These are phyloP conservation scores for Fusarium scirpi DNA, from an alignment of 2,329 filamentous ascomycete species.

Conservation along the genomic window DNA sequence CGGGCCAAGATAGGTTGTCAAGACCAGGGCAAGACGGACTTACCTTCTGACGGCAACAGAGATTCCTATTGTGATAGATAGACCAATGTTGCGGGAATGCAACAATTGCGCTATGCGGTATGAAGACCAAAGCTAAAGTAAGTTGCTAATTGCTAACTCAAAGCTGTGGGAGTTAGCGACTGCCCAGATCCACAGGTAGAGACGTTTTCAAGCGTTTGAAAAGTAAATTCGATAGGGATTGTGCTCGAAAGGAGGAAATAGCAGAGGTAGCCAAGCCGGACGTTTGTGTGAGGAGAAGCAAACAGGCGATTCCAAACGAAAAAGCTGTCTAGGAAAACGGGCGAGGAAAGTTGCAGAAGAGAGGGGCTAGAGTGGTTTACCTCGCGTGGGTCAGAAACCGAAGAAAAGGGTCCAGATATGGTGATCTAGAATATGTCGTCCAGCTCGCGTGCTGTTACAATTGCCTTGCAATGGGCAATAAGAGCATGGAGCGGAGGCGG, in stretches of 20 bases:
- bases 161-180: slow-evolving; percentile 37
- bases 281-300: slow-evolving; percentile 40
- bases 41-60: slow-evolving; percentile 32
- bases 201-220: slow-evolving; percentile 26
- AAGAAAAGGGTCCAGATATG: slow-evolving; percentile 39
- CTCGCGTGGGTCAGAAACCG: slow-evolving; percentile 43
- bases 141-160: slow-evolving; percentile 39
- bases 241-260: slow-evolving; percentile 12
- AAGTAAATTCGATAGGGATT: slow-evolving; percentile 6
- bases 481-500: slow-evolving; percentile 50
- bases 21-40: slow-evolving; percentile 23
- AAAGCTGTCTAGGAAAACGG: slow-evolving; percentile 34
- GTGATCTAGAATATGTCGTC: slow-evolving; percentile 49
- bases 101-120: slow-evolving; percentile 24
- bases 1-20: slow-evolving; percentile 8
- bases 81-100: slow-evolving; percentile 12
- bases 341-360: slow-evolving; percentile 39
- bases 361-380: slow-evolving; percentile 47
- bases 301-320: slow-evolving; percentile 36
- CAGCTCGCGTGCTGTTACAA: slow-evolving; percentile 54
- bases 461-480: slow-evolving; percentile 57
- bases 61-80: slow-evolving; percentile 34
- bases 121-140: slow-evolving; percentile 32
- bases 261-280: slow-evolving; percentile 16
- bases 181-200: slow-evolving; percentile 37